These are phyloP conservation scores for Moesziomyces parantarcticus DNA, from an alignment of 1,284 basidiomycete genomes.

Conservation along the genomic window DNA sequence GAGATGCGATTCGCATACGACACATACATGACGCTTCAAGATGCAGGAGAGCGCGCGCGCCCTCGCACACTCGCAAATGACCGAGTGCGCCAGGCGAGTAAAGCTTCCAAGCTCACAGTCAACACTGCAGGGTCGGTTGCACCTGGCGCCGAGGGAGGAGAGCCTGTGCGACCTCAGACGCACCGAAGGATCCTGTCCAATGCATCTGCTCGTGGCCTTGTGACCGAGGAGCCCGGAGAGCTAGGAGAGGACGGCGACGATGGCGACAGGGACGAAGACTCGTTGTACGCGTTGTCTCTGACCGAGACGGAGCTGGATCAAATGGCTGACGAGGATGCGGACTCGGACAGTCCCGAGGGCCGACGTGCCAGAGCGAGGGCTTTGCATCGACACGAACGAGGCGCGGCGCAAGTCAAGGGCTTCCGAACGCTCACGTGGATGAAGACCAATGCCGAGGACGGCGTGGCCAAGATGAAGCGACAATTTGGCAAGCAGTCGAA, in stretches of 20 bases:
- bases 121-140: not conserved
- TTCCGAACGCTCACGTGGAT: constrained; percentile 59
- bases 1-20: constrained; percentile 60
- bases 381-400: constrained; percentile 55
- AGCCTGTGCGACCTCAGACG: constrained; percentile 3
- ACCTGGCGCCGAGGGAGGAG: constrained; percentile 4
- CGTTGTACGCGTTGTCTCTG: constrained; percentile 36
- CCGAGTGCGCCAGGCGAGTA: constrained; percentile 7
- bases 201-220: constrained; percentile 5
- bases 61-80: constrained; percentile 28
- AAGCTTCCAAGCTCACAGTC: constrained; percentile 2
- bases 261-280: constrained; percentile 18
- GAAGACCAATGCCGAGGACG: constrained; percentile 58
- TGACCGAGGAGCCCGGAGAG: constrained; percentile 13
- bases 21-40: constrained; percentile 47
- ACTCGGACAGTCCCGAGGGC: constrained; percentile 41
- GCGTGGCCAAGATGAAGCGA: constrained; percentile 34
- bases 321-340: constrained; percentile 28
- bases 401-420: constrained; percentile 60
- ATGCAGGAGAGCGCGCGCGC: constrained; percentile 47
- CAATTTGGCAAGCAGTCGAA: constrained; percentile 51
- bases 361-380: constrained; percentile 37
- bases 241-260: constrained; percentile 24
- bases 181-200: constrained; percentile 20
- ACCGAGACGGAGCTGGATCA: constrained; percentile 37